These are phyloP conservation scores for Talaromyces sp. DNA, from an alignment of 2,329 filamentous ascomycete species.

Conservation along the genomic window DNA sequence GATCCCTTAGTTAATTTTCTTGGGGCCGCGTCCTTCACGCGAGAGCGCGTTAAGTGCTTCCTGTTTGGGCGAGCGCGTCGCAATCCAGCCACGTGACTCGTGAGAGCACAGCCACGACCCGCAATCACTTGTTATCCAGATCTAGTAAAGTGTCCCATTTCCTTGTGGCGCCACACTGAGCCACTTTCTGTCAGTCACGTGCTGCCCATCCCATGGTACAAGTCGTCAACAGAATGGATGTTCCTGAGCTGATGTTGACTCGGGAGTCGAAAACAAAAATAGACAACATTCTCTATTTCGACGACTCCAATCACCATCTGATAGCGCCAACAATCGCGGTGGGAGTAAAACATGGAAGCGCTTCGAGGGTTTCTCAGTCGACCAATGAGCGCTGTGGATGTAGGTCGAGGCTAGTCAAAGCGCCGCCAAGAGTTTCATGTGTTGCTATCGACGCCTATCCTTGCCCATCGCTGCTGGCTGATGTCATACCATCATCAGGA, in stretches of 20 bases:
- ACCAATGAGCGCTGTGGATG: conserved; percentile 1
- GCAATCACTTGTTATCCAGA: neutral
- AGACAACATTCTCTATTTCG: neutral
- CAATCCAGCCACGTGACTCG: neutral
- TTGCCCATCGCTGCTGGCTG: neutral
- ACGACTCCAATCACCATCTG: neutral
- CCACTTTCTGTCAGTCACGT: neutral
- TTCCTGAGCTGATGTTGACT: neutral
- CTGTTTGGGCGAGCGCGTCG: conserved; percentile 16
- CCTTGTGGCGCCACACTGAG: neutral
- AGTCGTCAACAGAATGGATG: too few species aligned
- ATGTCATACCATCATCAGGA: neutral
- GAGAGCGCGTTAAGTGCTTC: conserved; percentile 23
- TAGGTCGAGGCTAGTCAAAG: conserved; percentile 1
- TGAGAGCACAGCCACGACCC: neutral
- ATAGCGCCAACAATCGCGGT: neutral
- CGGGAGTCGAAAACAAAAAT: neutral
- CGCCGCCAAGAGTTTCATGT: conserved; percentile 3
- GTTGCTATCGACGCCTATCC: neutral
- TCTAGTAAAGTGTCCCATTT: neutral
- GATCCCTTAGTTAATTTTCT: neutral
- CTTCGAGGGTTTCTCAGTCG: neutral
- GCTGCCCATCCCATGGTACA: neutral
- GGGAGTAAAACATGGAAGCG: conserved; percentile 8
- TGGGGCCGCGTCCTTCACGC: conserved; percentile 17